Evolutionary conservation across 2,329 filamentous ascomycete species (phyloP), one percentile per base, ranked within the genome.

Genomic region (Fusarium protoensiforme): DNA sequence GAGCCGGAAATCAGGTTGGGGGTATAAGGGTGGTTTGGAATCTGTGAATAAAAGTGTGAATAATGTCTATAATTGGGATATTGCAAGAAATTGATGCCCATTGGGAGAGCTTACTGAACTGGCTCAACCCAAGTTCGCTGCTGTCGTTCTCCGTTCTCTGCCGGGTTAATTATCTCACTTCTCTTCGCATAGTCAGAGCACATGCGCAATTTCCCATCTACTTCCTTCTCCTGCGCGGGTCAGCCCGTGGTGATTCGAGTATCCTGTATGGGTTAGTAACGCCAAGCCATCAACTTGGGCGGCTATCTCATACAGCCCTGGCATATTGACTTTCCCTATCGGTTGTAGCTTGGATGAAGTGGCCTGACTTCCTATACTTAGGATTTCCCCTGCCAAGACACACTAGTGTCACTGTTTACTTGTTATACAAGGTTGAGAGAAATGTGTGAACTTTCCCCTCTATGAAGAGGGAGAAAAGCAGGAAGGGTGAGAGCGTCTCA

Each of bases 1-100:
- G 29, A 51, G 1, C 61, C 71, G 0, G 67, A 73, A 33, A 14
- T 59, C 0, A 68, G 70, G 27, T 18, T 31, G 11, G 70, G 67
- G 1, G 11, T 73, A 22, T 72, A 22, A 46, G 53, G 22, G 14
- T 51, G 5, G 4, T 14, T 53, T 0, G n/a, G 18, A 20, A 14
- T 5, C 2, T 2, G 18, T 8, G 10, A 14, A 53, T 9, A 31
- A 20, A 53, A 53, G 11, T 33, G 46, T 27, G 27, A 53, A 4
- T 20, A 20, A 31, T 53, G 4, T 53, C 16, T 27, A 27, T 46
- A 46, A 27, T 46, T 33, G 27, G 48, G 11, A 20, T 16, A 5
- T 33, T 1, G 14, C 7, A 18, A 46, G 22, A 46, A 27, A 46
- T 24, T 24, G 9, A 18, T 4, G 8, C 18, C 41, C 14, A 5